phyloP scores from a whole-genome alignment of 441 rosid species.

The Adansonia gregorii region DNA sequence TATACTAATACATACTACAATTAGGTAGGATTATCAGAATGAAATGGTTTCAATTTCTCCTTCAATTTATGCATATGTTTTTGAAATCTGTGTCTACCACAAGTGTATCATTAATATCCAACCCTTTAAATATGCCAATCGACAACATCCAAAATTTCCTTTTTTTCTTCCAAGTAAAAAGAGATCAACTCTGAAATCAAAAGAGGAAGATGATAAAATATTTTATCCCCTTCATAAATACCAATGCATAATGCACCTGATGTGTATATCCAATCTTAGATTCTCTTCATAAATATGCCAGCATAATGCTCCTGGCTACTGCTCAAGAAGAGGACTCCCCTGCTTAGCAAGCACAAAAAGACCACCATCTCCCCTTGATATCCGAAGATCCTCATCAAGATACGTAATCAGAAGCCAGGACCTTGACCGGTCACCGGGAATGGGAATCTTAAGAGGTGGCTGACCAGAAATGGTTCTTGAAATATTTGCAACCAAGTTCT shows the following conservation, averaged over 20 bases:
- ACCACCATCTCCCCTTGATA: slow-evolving; percentile 97
- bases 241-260: slow-evolving; percentile 23
- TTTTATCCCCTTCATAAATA: background rate
- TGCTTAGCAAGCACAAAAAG: slow-evolving; percentile 86
- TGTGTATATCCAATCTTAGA: no score
- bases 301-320: slow-evolving; percentile 34
- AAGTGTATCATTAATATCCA: background rate
- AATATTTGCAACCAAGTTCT: slow-evolving; percentile 70
- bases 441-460: slow-evolving; percentile 78
- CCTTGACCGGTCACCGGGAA: slow-evolving; percentile 65
- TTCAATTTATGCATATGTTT: slow-evolving; percentile 1
- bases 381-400: slow-evolving; percentile 83
- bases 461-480: slow-evolving; percentile 75
- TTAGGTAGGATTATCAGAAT: background rate
- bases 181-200: background rate
- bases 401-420: slow-evolving; percentile 92
- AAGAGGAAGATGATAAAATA: background rate
- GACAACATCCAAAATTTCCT: background rate
- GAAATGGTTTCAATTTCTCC: background rate
- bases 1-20: background rate
- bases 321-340: slow-evolving; percentile 82
- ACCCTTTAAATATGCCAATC: background rate
- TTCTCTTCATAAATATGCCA: no score
- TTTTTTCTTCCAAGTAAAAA: background rate
- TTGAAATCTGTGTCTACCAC: background rate